Evolutionary conservation across 805 yeast species (phyloP), one percentile per base, ranked within the genome.

Genomic region (Barnettozyma sp.): DNA sequence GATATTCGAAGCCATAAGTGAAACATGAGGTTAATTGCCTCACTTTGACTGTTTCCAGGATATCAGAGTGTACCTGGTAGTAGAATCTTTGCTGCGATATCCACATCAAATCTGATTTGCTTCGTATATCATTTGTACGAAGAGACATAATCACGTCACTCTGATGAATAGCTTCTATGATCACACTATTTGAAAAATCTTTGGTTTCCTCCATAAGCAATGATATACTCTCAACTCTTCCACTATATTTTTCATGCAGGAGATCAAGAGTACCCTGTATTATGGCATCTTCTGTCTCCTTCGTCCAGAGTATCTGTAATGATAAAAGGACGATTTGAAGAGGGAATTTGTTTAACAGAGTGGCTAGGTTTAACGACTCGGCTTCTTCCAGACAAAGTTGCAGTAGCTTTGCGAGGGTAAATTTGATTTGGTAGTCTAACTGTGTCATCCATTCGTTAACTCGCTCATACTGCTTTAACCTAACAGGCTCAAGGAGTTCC

Each of bases 1-100:
- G 64, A 45, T 84, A 90, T 49, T 87, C 95, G 54, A 73, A 85
- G 0, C 95, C 95, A 50, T 90, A 90, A 1, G 18, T 35, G 36
- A 79, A 70, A 0, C 49, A 39, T 10, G 73, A 63, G 13, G 70
- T 60, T 3, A 78, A 72, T 34, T 78, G 84, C n/a, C 49, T 54
- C 0, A 87, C 66, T 1, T 31, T 44, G 5, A 84, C 50, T 8
- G 60, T 50, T 4, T 48, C 44, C 4, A 64, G 34, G 2, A 47
- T 44, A 30, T 68, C 69, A 1, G 18, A 19, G 0, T 15, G 11
- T 3, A 5, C 13, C 10, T 35, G n/a, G 12, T 39, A 17, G 29
- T 51, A 70, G 44, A 66, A 82, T 22, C 68, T 58, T 50, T 76
- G 81, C 22, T 70, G 71, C 0, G 65, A 60, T 14, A 50, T 56